A percentile compares a stretch with the other conserved stretches of the same genome.
Evolutionary conservation across 176 grass and related monocot species (phyloP).

Genomic region (Eleusine coracana): DNA sequence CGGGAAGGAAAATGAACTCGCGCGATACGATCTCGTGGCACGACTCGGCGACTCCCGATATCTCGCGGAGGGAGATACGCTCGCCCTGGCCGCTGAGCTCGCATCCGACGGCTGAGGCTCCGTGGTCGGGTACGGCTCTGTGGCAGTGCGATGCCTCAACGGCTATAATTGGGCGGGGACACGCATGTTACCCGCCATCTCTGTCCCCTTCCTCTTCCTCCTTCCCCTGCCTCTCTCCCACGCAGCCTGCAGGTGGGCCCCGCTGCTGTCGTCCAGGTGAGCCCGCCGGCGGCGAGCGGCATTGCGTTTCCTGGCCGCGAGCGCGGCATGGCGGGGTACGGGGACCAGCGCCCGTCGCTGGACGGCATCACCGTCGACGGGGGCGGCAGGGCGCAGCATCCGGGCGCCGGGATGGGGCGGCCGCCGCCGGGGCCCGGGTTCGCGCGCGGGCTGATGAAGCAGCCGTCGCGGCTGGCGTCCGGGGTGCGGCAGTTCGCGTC

Average conservation of each 20-base stretch:
- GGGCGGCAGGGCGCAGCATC: background rate
- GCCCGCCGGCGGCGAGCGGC: slow-evolving; percentile 13
- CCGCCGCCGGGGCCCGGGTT: slow-evolving; percentile 40
- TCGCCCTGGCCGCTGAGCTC: background rate
- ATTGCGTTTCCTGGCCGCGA: slow-evolving; percentile 18
- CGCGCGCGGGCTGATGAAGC: slow-evolving; percentile 50
- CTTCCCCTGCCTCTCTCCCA: background rate
- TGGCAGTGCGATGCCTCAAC: slow-evolving; percentile 42
- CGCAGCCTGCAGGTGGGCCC: slow-evolving; percentile 25
- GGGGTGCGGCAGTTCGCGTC: slow-evolving; percentile 68
- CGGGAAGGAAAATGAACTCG: background rate
- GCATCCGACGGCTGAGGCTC: slow-evolving; percentile 3
- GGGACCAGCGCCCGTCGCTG: slow-evolving; percentile 29
- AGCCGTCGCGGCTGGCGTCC: slow-evolving; percentile 54
- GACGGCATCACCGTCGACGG: slow-evolving; percentile 39
- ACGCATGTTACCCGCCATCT: slow-evolving; percentile 63
- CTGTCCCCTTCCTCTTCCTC: slow-evolving; percentile 20
- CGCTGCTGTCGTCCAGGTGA: slow-evolving; percentile 6
- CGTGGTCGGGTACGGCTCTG: slow-evolving; percentile 6
- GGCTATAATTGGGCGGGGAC: slow-evolving; percentile 57
- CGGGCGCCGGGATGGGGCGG: background rate
- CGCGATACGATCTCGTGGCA: background rate
- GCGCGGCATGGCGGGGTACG: slow-evolving; percentile 38
- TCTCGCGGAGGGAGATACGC: background rate
- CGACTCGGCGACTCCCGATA: background rate